These are phyloP conservation scores for Aspergillus biplanus DNA, from an alignment of 495 filamentous ascomycete species.

Conservation along the genomic window DNA sequence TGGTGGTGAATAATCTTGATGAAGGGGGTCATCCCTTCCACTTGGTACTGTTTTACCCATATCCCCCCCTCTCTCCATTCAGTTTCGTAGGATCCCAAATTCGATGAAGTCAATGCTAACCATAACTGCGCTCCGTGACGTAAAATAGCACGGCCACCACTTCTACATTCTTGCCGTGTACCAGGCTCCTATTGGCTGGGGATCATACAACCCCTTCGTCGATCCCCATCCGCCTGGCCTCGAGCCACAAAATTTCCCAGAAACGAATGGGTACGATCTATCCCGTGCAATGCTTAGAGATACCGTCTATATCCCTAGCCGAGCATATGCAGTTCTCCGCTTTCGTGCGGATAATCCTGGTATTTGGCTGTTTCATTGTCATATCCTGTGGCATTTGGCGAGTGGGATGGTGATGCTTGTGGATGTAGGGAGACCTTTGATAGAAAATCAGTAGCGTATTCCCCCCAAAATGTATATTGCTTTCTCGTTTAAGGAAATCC, in stretches of 20 bases:
- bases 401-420: slow-evolving; percentile 52
- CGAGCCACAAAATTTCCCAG: slow-evolving; percentile 18
- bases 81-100: background rate
- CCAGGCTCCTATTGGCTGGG: slow-evolving; percentile 39
- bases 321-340: slow-evolving; percentile 63
- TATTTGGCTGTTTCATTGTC: slow-evolving; percentile 62
- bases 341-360: slow-evolving; percentile 72
- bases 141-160: slow-evolving; percentile 74
- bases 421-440: slow-evolving; percentile 21
- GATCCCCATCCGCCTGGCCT: slow-evolving; percentile 35
- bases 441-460: no score
- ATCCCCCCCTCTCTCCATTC: background rate
- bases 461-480: no score
- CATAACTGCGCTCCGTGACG: no score
- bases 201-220: slow-evolving; percentile 50
- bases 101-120: no score
- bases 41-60: slow-evolving; percentile 33
- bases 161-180: slow-evolving; percentile 70
- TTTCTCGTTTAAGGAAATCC: no score
- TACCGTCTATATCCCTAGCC: slow-evolving; percentile 59
- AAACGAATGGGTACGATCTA: slow-evolving; percentile 38
- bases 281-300: slow-evolving; percentile 49
- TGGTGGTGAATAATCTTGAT: slow-evolving; percentile 58
- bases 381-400: slow-evolving; percentile 67
- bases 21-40: slow-evolving; percentile 56